Percentiles rank a stretch among this genome's conserved stretches.
Evolutionary conservation across 148 eudicot genomes (phyloP).

Genomic region (Beta vulgaris): DNA sequence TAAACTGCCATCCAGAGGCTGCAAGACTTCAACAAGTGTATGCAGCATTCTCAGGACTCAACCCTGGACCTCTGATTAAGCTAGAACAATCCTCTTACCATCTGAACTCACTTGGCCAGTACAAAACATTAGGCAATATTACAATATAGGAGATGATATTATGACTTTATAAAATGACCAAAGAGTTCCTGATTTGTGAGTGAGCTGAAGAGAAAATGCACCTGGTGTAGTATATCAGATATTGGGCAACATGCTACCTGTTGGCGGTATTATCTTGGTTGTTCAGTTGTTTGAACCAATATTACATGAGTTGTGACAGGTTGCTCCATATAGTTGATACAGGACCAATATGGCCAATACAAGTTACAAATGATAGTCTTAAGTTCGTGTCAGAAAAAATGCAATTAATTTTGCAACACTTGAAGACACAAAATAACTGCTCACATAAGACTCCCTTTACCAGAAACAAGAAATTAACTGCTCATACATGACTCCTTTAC

Average conservation of each 20-base stretch:
- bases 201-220: background rate
- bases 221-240: background rate
- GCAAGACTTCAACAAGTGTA: no score
- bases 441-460: background rate
- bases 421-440: background rate
- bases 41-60: no score
- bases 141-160: background rate
- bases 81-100: no score
- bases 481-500: background rate
- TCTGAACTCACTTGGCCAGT: background rate
- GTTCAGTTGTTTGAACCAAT: background rate
- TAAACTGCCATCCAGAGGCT: background rate
- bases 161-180: background rate
- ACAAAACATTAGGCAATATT: background rate
- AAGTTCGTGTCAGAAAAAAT: background rate
- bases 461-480: background rate
- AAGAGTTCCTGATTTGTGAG: background rate
- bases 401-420: background rate
- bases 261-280: background rate
- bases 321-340: background rate
- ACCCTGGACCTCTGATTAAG: no score
- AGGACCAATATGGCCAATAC: background rate
- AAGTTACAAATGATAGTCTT: no score
- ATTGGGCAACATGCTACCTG: no score
- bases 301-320: background rate